A percentile compares a stretch with the other conserved stretches of the same genome.
Conservation (phyloP, 2,329 filamentous ascomycete species). For the Clonostachys solani region DNA sequence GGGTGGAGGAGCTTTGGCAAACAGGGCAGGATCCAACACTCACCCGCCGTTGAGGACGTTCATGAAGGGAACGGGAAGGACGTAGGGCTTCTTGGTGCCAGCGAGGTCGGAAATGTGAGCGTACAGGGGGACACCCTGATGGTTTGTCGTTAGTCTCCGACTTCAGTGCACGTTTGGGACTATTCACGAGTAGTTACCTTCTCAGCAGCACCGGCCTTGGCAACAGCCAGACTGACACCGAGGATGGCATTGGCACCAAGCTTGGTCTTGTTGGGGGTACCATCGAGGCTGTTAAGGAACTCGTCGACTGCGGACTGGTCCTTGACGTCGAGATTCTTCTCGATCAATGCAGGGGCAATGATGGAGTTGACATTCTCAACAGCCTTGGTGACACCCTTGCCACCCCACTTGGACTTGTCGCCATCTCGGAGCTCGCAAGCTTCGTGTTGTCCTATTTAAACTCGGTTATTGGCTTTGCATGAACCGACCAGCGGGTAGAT, state of each 20-base stretch:
- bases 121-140: slow-evolving; percentile 73
- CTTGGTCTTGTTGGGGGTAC: slow-evolving; percentile 81
- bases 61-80: slow-evolving; percentile 88
- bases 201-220: slow-evolving; percentile 86
- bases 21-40: slow-evolving; percentile 10
- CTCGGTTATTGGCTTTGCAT: slow-evolving; percentile 17
- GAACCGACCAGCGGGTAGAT: slow-evolving; percentile 6
- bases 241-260: slow-evolving; percentile 87
- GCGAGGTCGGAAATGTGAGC: slow-evolving; percentile 84
- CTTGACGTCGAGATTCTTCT: slow-evolving; percentile 79
- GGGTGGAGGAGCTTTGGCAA: background rate
- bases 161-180: background rate
- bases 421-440: slow-evolving; percentile 88
- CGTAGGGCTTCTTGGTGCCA: slow-evolving; percentile 87
- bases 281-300: slow-evolving; percentile 83
- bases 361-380: slow-evolving; percentile 80
- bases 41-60: slow-evolving; percentile 81
- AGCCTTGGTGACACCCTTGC: slow-evolving; percentile 85
- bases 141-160: background rate
- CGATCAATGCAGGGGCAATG: slow-evolving; percentile 78
- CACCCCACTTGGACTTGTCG: slow-evolving; percentile 80
- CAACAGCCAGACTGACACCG: slow-evolving; percentile 78
- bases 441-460: slow-evolving; percentile 71
- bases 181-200: slow-evolving; percentile 47
- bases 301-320: slow-evolving; percentile 80